phyloP scores from a whole-genome alignment of 352 stramenopile genomes.

The Pythium phragmitis region DNA sequence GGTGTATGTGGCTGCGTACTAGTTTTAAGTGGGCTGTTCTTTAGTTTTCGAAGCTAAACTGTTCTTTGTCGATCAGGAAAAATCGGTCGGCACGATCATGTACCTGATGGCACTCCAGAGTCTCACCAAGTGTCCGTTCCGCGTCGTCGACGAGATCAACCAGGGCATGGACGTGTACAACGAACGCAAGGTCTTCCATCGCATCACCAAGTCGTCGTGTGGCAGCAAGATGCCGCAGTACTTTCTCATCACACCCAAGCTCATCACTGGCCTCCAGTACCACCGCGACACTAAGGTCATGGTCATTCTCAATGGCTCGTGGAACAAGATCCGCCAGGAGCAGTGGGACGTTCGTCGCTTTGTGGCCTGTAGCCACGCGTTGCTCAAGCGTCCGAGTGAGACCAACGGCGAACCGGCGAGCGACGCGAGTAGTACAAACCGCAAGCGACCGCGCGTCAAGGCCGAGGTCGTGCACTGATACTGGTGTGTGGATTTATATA shows the following conservation, averaged over 20 bases:
- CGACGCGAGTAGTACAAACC: not conserved
- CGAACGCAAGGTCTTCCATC: conserved; percentile 87
- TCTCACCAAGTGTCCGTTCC: conserved; percentile 85
- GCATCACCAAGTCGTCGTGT: conserved; percentile 86
- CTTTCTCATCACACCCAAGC: conserved; percentile 89
- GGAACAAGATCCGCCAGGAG: conserved; percentile 78
- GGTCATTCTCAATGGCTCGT: conserved; percentile 85
- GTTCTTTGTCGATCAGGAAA: conserved; percentile 50
- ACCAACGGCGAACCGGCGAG: conserved; percentile 8
- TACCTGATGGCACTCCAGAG: conserved; percentile 89
- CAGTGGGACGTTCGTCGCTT: conserved; percentile 68
- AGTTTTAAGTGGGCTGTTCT: not conserved
- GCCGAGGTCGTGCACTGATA: conserved; percentile 19
- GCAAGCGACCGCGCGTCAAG: conserved; percentile 28
- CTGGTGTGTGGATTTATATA: not conserved
- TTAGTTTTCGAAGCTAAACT: not conserved
- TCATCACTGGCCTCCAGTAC: conserved; percentile 82
- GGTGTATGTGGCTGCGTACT: conserved; percentile 46
- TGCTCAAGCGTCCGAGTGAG: conserved; percentile 19
- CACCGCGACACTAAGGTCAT: conserved; percentile 88
- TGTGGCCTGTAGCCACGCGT: conserved; percentile 33
- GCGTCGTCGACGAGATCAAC: conserved; percentile 89
- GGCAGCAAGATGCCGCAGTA: conserved; percentile 87
- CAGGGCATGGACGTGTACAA: conserved; percentile 91
- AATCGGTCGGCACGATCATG: conserved; percentile 91